Percentiles rank a stretch among this genome's conserved stretches.
Evolutionary conservation across 2,329 filamentous ascomycete species (phyloP).

Genomic region (Cladophialophora psammophila): DNA sequence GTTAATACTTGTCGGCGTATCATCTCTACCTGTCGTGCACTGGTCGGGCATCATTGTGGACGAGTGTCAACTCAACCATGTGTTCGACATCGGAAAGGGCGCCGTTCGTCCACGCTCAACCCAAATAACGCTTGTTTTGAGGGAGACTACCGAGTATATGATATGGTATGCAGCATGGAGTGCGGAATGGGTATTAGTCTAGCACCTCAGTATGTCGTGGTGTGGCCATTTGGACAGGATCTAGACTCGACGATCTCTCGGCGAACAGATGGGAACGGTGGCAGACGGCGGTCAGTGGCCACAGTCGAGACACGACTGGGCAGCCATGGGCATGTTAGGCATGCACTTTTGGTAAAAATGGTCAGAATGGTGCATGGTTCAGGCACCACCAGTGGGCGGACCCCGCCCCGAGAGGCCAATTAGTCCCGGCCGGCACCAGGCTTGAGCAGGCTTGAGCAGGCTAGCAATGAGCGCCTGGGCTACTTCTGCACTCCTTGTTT

Average conservation of each 20-base stretch:
- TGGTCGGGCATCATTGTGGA: not conserved
- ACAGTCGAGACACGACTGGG: constrained; percentile 4
- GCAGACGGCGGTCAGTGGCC: constrained; percentile 14
- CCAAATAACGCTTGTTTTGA: not conserved
- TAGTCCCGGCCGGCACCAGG: not conserved
- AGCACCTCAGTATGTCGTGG: not conserved
- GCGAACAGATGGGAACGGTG: constrained; percentile 7
- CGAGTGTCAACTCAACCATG: not conserved
- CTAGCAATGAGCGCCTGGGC: constrained; percentile 6
- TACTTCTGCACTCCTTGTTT: constrained; percentile 14
- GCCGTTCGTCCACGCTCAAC: not conserved
- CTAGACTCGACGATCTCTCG: constrained; percentile 14
- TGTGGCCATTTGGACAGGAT: constrained; percentile 1
- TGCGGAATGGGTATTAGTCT: not conserved
- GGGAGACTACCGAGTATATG: not conserved
- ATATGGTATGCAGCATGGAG: not conserved
- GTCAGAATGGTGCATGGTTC: not conserved
- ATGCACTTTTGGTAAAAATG: not conserved
- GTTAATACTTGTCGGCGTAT: not conserved
- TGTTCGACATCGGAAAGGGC: not conserved
- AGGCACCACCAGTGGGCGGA: not conserved
- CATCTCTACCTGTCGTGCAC: not conserved
- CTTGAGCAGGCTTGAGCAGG: not conserved
- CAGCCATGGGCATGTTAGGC: constrained; percentile 2
- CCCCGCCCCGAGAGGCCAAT: constrained; percentile 5